Evolutionary conservation across 257 asterid species (phyloP), one percentile per base, ranked within the genome.

Genomic region (Paraleonurus japonicus): DNA sequence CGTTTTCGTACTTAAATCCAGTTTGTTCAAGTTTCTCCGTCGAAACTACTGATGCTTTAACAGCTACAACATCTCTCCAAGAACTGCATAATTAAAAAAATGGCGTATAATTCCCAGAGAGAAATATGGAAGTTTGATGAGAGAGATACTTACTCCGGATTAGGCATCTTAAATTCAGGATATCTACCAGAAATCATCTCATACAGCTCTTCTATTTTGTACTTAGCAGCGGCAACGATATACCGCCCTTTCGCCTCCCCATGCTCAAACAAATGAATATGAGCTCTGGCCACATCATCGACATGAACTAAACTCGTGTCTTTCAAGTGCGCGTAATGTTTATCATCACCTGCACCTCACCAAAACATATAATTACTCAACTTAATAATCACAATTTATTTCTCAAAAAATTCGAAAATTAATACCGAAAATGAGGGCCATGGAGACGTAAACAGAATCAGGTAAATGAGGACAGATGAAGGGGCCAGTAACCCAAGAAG

Each of bases 241-340:
- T 85, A 87, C n/a, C 91, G 72, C 26, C 93, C 91, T 15, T 81
- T 85, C 0, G 89, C 91, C 19, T 76, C 20, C 1, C 79, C 80
- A 37, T 78, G 13, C 77, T 87, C 93, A 2, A 89, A 67, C 0
- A 89, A 74, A 11, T 81, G 85, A 12, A 87, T 79, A n/a, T 85
- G 96, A 24, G 93, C 91, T 41, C 84, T 80, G 2, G 84, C 89
- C 3, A 83, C 79, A 26, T 89, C 96, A 12, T 86, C 83, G n/a
- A 80, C 83, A 9, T 89, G 93, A 33, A 87, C 82, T 12, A 83
- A 58, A 24, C 77, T 58, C 0, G 74, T 8, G 3, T 57, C 72
- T 35, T 27, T 65, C 1, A 75, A 41, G 17, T 37, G 41, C 23
- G 32, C 10, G 22, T 81, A 78, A 10, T 32, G 65, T 5, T 28